Percentiles rank a stretch among this genome's conserved stretches.
Evolutionary conservation across 345 rosid genomes (phyloP).

Genomic region (sweet orange (Citrus sinensis)): DVS_A1.0 CM039162.1:3799501-3800000

Average conservation of each 20-base stretch:
- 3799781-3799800: background rate
- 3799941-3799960: slow-evolving; percentile 20
- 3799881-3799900: background rate
- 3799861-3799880: background rate
- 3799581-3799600: background rate
- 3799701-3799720: too few species aligned
- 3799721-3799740: background rate
- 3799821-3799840: background rate
- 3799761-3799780: background rate
- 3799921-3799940: background rate
- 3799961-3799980: slow-evolving; percentile 23
- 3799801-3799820: background rate
- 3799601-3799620: background rate
- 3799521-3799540: background rate
- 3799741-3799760: background rate
- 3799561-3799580: background rate
- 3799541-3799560: background rate
- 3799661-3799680: background rate
- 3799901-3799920: background rate
- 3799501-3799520: background rate
- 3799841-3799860: background rate
- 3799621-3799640: background rate
- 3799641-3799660: background rate
- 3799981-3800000: background rate
- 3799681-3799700: background rate